These are phyloP conservation scores for Penicillium bialowiezense DNA, from an alignment of 495 filamentous ascomycete species.

Conservation along the genomic window DNA sequence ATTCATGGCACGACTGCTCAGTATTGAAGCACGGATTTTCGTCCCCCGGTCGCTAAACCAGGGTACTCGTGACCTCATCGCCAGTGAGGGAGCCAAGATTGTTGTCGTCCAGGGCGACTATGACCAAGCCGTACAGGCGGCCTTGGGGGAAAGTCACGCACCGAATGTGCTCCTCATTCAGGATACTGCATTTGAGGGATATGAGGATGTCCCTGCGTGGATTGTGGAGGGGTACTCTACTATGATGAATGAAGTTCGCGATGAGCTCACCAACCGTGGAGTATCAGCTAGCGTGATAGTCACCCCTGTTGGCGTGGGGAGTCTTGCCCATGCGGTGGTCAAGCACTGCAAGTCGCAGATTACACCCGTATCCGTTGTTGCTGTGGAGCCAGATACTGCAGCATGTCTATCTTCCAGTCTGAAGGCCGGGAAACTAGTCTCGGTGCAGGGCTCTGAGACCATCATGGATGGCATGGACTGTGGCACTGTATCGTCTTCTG, in stretches of 20 bases:
- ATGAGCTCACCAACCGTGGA: slow-evolving; percentile 40
- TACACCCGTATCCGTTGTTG: slow-evolving; percentile 40
- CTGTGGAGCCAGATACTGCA: slow-evolving; percentile 64
- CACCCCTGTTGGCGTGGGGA: slow-evolving; percentile 64
- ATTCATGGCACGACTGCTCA: slow-evolving; percentile 57
- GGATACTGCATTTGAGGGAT: slow-evolving; percentile 61
- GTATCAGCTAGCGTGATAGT: slow-evolving; percentile 41
- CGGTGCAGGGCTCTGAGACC: slow-evolving; percentile 48
- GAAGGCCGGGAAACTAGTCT: slow-evolving; percentile 35
- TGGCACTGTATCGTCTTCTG: slow-evolving; percentile 59
- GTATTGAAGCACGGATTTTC: slow-evolving; percentile 49
- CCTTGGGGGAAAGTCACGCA: slow-evolving; percentile 29
- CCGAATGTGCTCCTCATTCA: slow-evolving; percentile 54
- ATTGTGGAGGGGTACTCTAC: slow-evolving; percentile 72
- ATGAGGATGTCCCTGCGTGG: slow-evolving; percentile 64
- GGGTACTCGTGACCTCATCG: slow-evolving; percentile 51
- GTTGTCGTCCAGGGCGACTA: slow-evolving; percentile 54
- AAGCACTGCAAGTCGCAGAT: slow-evolving; percentile 52
- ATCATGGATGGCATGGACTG: slow-evolving; percentile 72
- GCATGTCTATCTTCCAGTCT: slow-evolving; percentile 56
- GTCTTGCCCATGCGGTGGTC: slow-evolving; percentile 58
- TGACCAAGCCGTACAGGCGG: slow-evolving; percentile 53
- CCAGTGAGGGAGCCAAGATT: slow-evolving; percentile 55
- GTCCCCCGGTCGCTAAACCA: slow-evolving; percentile 54
- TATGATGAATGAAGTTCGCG: slow-evolving; percentile 61